Conservation (phyloP, 2,329 filamentous ascomycete genomes). For the Cytospora paraplurivora region DNA sequence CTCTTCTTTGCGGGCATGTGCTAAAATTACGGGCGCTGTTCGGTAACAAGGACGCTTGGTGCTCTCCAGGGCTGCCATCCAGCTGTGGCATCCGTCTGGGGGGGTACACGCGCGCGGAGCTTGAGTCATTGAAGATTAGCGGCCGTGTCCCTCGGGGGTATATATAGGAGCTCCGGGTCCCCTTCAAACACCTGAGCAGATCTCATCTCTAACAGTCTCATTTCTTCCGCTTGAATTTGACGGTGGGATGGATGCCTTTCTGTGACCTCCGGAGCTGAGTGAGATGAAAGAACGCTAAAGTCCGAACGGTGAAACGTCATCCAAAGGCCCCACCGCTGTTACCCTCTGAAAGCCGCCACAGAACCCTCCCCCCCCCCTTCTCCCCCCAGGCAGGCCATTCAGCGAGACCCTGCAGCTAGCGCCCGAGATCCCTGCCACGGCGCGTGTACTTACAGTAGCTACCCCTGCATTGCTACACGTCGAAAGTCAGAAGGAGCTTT, state of each 20-base stretch:
- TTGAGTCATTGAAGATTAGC: slow-evolving; percentile 26
- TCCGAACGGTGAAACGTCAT: slow-evolving; percentile 24
- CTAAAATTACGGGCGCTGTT: neutral
- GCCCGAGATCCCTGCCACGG: neutral
- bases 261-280: slow-evolving; percentile 28
- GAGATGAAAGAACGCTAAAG: slow-evolving; percentile 26
- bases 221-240: slow-evolving; percentile 21
- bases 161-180: slow-evolving; percentile 39
- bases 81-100: neutral
- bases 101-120: slow-evolving; percentile 8
- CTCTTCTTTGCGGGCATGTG: neutral
- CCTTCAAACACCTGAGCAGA: slow-evolving; percentile 15
- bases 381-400: too few relatives aligned
- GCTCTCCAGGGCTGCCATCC: slow-evolving; percentile 39
- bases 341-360: neutral
- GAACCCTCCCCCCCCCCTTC: too few relatives aligned
- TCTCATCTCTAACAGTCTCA: slow-evolving; percentile 23
- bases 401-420: slow-evolving; percentile 1
- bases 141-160: slow-evolving; percentile 33
- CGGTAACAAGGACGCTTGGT: slow-evolving; percentile 30
- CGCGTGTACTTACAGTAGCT: slow-evolving; percentile 1
- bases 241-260: slow-evolving; percentile 28
- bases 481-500: neutral
- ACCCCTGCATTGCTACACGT: slow-evolving; percentile 3
- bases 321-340: neutral